Evolutionary conservation across 2,329 filamentous ascomycete species (phyloP).

Genomic region (Penicillium polonicum): DNA sequence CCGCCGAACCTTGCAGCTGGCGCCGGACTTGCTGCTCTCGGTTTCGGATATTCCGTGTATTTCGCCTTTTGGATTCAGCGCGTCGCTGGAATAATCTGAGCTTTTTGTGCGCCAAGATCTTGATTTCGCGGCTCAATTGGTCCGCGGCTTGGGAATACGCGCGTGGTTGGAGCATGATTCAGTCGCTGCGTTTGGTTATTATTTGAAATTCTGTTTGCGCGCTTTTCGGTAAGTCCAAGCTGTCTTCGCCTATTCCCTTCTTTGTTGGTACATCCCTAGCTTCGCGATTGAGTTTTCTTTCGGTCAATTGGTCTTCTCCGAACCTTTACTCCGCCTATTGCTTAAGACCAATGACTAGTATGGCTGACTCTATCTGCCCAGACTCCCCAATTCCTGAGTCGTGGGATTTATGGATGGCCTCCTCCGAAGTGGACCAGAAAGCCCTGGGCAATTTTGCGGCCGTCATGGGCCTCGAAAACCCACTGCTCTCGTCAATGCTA

Average conservation of each 20-base stretch:
- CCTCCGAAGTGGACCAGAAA: slow-evolving; percentile 95
- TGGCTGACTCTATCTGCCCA: slow-evolving; percentile 32
- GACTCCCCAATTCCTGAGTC: slow-evolving; percentile 32
- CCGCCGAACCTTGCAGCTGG: slow-evolving; percentile 1
- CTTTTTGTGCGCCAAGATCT: neutral
- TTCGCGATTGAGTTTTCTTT: neutral
- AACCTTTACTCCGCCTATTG: neutral
- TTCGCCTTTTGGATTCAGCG: neutral
- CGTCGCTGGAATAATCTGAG: neutral
- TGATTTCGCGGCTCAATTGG: slow-evolving; percentile 8
- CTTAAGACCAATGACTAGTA: slow-evolving; percentile 1
- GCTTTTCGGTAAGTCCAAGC: slow-evolving; percentile 30
- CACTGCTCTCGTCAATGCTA: slow-evolving; percentile 70
- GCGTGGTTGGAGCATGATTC: slow-evolving; percentile 32
- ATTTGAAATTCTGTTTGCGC: slow-evolving; percentile 30
- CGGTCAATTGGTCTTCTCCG: neutral
- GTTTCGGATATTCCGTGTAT: neutral
- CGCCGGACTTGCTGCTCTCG: neutral
- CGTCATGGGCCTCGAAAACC: slow-evolving; percentile 72
- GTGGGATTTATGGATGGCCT: slow-evolving; percentile 70
- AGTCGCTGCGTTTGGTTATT: slow-evolving; percentile 25
- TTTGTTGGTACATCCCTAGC: neutral
- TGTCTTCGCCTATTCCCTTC: slow-evolving; percentile 15
- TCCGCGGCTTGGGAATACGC: slow-evolving; percentile 14
- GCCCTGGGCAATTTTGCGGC: slow-evolving; percentile 87